Evolutionary conservation across 352 stramenopile species (phyloP), one percentile per base, ranked within the genome.

Genomic region (Globisporangium megalacanthum): DNA sequence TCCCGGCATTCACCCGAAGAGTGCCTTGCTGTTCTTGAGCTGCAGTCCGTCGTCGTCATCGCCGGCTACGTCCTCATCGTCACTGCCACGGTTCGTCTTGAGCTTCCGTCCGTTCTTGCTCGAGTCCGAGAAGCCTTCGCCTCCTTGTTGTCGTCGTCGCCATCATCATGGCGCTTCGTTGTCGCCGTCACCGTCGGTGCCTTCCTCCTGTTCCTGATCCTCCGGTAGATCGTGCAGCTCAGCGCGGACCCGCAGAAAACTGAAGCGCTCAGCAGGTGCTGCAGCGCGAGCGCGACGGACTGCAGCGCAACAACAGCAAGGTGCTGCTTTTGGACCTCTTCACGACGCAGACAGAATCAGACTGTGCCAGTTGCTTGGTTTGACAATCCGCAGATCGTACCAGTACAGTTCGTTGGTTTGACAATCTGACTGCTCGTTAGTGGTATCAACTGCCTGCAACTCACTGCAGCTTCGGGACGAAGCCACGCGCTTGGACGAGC

Each of bases 101-200:
- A 85, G 55, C 63, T 92, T 92, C 42, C 92, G 65, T 83, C 84
- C 93, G 62, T 70, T 92, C 70, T 92, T 88, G 71, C 94, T 94
- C 49, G 77, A 70, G 53, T 94, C 84, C 54, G 83, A 91, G 70
- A 93, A 94, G 0, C 77, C n/a, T n/a, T n/a, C n/a, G n/a, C 86
- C 14, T 86, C 76, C 8, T 73, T 67, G 4, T 76, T 60, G 14
- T 69, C 62, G 25, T 74, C 65, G 2, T 85, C 67, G 11, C 84
- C 74, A 15, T 75, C 68, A 17, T 89, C 73, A 0, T 78, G n/a
- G n/a, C n/a, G n/a, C 69, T 15, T 77, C 72, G 1, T 83, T 77
- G 6, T 83, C 60, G 2, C 80, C 71, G 8, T 71, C 67, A 4
- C 81, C 70, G 6, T 80, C 68, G n/a, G n/a, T n/a, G 4, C 81